Base-by-base conservation (phyloP, 2,329 filamentous ascomycete genomes). In the Hyphodiscus sp. region DNA sequence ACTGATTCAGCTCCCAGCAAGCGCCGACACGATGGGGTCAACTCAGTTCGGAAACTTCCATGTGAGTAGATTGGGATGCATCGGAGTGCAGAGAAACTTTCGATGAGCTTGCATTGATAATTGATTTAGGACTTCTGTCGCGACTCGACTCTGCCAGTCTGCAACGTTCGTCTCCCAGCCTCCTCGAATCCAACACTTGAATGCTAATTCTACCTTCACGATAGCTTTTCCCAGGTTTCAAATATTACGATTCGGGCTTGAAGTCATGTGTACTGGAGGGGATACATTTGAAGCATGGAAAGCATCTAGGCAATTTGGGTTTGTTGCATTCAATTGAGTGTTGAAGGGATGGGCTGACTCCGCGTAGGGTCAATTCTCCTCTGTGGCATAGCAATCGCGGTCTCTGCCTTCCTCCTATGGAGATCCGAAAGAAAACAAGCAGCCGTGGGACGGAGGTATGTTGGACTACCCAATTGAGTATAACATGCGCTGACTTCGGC, bases 381-480 rank as follows among this genome's bases (percentile, higher is more conserved):
- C 42, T 87, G 82, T 58, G 89, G 78, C 58, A 69, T 95, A 59
- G 89, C 91, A 42, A 91, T 99, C 62, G 65, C 81, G 20, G 73
- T 80, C 9, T 76, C 86, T 4, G 66, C 74, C 11, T 84, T 86
- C 62, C 75, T 99, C 54, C 65, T 97, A 70, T 81, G 86, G 73
- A 80, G 83, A 61, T 95, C 94, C 19, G 88, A 97, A 65, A 82
- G 81, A 69, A 97, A 99, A 74, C 85, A 87, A 70, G 94, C 94
- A 52, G 94, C 94, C 52, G 94, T 99, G 47, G 94, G 94, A 56
- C 80, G 94, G 75, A 88, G 91, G 91, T 95, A 74, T 30, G 61
- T 55, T n/a, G 20, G 41, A 5, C 44, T 41, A 10, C 18, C 26
- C 51, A 16, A 41, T 49, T 15, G 15, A 48, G 9, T 19, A 38